Evolutionary conservation across 371 early-diverging fungal genomes (phyloP).

Genomic region (Mortierella sp.): DNA sequence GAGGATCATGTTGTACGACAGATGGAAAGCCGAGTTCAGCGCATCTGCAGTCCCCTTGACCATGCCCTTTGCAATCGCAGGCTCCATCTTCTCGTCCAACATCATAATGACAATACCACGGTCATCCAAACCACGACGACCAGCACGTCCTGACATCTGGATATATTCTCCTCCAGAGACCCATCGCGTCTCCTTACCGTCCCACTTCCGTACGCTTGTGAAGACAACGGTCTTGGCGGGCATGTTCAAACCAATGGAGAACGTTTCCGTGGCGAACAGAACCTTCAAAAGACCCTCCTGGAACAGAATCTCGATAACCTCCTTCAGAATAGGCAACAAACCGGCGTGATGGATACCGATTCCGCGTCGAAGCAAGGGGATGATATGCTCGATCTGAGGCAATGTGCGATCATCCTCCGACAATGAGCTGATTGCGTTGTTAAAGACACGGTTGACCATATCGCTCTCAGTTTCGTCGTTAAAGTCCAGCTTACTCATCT

Average conservation of each 20-base stretch:
- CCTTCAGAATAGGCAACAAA: slow-evolving; percentile 98
- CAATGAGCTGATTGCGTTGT: slow-evolving; percentile 92
- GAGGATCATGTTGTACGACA: slow-evolving; percentile 99
- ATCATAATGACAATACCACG: slow-evolving; percentile 99
- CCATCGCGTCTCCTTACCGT: slow-evolving; percentile 92
- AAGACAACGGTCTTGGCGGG: slow-evolving; percentile 99
- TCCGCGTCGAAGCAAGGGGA: slow-evolving; percentile 96
- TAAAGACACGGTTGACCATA: slow-evolving; percentile 91
- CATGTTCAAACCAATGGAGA: slow-evolving; percentile 99
- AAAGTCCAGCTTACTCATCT: slow-evolving; percentile 95
- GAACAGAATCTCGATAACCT: slow-evolving; percentile 99
- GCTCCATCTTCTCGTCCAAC: slow-evolving; percentile 97
- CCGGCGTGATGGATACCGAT: slow-evolving; percentile 99
- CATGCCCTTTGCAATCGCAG: slow-evolving; percentile 93
- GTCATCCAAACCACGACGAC: slow-evolving; percentile 98
- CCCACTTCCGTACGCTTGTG: slow-evolving; percentile 97
- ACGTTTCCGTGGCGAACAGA: slow-evolving; percentile 99
- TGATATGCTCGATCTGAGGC: slow-evolving; percentile 95
- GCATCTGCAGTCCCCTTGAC: slow-evolving; percentile 89
- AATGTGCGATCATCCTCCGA: slow-evolving; percentile 95
- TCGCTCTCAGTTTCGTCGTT: slow-evolving; percentile 90
- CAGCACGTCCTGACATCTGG: slow-evolving; percentile 99
- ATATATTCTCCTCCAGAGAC: slow-evolving; percentile 99
- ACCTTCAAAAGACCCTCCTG: slow-evolving; percentile 99
- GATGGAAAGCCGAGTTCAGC: slow-evolving; percentile 97